These are phyloP conservation scores for Bassia scoparia DNA, from an alignment of 148 eudicot species.

Conservation along the genomic window DNA sequence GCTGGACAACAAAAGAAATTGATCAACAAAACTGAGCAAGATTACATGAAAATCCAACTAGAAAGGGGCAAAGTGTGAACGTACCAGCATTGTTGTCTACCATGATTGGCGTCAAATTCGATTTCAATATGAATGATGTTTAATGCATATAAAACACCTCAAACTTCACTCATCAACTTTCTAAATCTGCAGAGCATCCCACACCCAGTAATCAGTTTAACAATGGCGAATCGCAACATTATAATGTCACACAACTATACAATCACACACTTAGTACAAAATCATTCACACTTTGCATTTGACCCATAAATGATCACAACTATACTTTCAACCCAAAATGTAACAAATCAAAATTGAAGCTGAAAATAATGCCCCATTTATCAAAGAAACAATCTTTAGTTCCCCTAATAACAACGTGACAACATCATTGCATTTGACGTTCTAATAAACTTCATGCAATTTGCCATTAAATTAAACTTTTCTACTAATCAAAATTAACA, in stretches of 20 bases:
- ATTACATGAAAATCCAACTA: background rate
- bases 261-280: background rate
- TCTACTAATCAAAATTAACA: no score
- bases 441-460: no score
- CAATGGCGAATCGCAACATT: background rate
- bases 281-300: background rate
- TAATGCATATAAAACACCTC: background rate
- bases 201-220: background rate
- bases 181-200: background rate
- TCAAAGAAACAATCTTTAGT: background rate
- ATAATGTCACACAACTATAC: background rate
- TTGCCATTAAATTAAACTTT: no score
- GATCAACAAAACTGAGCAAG: background rate
- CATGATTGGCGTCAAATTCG: background rate
- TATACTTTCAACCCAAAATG: background rate
- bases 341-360: background rate
- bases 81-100: slow-evolving; percentile 14
- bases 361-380: background rate
- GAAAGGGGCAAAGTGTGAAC: background rate
- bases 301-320: background rate
- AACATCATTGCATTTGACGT: no score
- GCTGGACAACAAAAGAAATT: background rate
- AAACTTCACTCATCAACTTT: background rate
- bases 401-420: no score
- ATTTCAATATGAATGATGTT: background rate